Base-by-base conservation (phyloP, 2,329 filamentous ascomycete genomes). In the Paraphaeosphaeria minitans region DNA sequence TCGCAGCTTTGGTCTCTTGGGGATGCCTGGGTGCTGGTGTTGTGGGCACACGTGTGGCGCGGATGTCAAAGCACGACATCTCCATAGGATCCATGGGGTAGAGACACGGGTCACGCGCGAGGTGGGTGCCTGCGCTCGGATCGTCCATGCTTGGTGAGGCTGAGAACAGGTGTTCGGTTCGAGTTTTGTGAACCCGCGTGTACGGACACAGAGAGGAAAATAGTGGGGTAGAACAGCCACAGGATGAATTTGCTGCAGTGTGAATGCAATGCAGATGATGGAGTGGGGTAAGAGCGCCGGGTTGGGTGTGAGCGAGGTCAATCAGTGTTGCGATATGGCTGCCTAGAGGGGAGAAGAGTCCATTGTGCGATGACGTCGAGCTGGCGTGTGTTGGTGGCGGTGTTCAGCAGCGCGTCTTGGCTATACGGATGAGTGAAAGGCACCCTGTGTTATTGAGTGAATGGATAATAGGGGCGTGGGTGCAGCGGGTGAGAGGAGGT, bases 311-410 rank as follows among this genome's bases (percentile, higher is more conserved):
- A 19, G 52, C 49, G 41, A 62, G 35, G 54, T 58, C 56, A 57
- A 59, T 55, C 47, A 55, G 57, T 54, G 53, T 55, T 31, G 59
- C 53, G 55, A 64, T 58, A 63, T 67, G 66, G 70, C 63, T 67
- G 72, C 67, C 69, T 71, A 68, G 59, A 64, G 57, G 62, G 55
- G 61, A 53, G 55, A 59, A 61, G 64, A 67, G 69, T 72, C 66
- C 66, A 72, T 66, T 27, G 52, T 41, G 45, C 59, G 62, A 70
- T 72, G 72, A 74, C 70, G 71, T 69, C 63, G 68, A 49, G 27
- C 42, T 61, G 51, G 16, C n/a, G 51, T 35, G 58, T 56, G 54
- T 39, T 57, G 33, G 61, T 64, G 62, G 61, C 62, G 61, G 66
- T 56, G 65, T 62, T 64, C 47, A 60, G 53, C 57, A 59, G 53